These are phyloP conservation scores for Tephrocybe rancida DNA, from an alignment of 768 basidiomycete species.

Conservation along the genomic window DNA sequence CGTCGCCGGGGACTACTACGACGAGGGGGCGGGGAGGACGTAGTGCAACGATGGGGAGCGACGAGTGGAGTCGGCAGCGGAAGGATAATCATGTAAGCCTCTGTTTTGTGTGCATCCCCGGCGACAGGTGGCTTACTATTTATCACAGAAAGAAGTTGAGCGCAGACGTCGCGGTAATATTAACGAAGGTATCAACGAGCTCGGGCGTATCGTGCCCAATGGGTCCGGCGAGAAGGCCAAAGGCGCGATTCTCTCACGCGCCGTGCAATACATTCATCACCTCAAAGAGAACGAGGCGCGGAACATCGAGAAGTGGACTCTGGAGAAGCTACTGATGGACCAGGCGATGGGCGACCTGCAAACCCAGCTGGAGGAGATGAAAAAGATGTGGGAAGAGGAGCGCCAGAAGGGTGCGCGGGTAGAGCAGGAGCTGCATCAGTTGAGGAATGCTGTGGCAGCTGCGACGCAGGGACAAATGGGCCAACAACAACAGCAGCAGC, in stretches of 20 bases:
- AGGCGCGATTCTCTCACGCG: slow-evolving; percentile 84
- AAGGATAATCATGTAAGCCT: slow-evolving; percentile 79
- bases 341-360: slow-evolving; percentile 90
- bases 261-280: slow-evolving; percentile 90
- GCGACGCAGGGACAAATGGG: slow-evolving; percentile 1
- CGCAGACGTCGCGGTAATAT: slow-evolving; percentile 93
- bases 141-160: slow-evolving; percentile 92
- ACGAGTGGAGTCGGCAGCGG: slow-evolving; percentile 79
- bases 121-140: neutral
- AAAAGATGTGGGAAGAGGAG: slow-evolving; percentile 83
- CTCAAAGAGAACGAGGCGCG: slow-evolving; percentile 89
- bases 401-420: slow-evolving; percentile 56
- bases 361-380: slow-evolving; percentile 80
- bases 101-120: neutral
- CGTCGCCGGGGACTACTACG: slow-evolving; percentile 21
- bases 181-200: slow-evolving; percentile 94
- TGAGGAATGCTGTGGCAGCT: slow-evolving; percentile 36
- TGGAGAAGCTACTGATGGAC: slow-evolving; percentile 91
- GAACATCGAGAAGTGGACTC: slow-evolving; percentile 92
- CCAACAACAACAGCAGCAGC: neutral
- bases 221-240: slow-evolving; percentile 89
- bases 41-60: slow-evolving; percentile 65
- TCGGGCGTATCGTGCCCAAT: slow-evolving; percentile 86
- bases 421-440: slow-evolving; percentile 64
- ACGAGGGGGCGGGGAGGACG: slow-evolving; percentile 52